Evolutionary conservation across 164 flowering plant genomes (phyloP).

Genomic region (Kingdonia uniflora): DNA sequence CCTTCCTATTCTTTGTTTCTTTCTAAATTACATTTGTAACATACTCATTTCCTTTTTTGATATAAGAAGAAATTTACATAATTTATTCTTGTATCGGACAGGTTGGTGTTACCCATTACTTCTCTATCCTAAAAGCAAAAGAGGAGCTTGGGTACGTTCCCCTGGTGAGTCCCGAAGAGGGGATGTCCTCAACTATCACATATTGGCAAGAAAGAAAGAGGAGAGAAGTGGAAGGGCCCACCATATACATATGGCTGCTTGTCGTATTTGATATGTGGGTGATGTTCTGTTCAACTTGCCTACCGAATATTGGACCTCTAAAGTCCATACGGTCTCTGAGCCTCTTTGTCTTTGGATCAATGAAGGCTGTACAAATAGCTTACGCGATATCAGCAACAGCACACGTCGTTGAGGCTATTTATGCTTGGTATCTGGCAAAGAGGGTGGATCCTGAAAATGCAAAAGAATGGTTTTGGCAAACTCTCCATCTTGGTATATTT

Average conservation of each 20-base stretch:
- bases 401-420: constrained; percentile 59
- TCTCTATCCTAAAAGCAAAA: constrained; percentile 72
- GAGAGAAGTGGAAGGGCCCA: constrained; percentile 68
- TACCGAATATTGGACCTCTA: constrained; percentile 59
- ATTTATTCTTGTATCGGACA: too few species aligned
- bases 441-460: constrained; percentile 71
- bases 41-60: too few species aligned
- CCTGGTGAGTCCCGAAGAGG: constrained; percentile 62
- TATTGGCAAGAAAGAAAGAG: constrained; percentile 70
- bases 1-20: background rate
- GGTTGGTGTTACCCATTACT: constrained; percentile 81
- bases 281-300: constrained; percentile 42
- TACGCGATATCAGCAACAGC: constrained; percentile 20
- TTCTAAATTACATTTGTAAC: too few species aligned
- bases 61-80: too few species aligned
- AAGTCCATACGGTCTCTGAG: constrained; percentile 24
- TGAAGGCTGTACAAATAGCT: constrained; percentile 21
- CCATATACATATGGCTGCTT: constrained; percentile 54
- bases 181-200: constrained; percentile 76
- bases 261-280: constrained; percentile 47
- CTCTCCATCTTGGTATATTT: constrained; percentile 52
- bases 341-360: constrained; percentile 50
- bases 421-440: constrained; percentile 69
- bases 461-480: constrained; percentile 91
- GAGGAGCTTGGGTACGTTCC: constrained; percentile 83